phyloP scores from a whole-genome alignment of 805 yeast genomes.

The Diddensiella santjacobensis region DNA sequence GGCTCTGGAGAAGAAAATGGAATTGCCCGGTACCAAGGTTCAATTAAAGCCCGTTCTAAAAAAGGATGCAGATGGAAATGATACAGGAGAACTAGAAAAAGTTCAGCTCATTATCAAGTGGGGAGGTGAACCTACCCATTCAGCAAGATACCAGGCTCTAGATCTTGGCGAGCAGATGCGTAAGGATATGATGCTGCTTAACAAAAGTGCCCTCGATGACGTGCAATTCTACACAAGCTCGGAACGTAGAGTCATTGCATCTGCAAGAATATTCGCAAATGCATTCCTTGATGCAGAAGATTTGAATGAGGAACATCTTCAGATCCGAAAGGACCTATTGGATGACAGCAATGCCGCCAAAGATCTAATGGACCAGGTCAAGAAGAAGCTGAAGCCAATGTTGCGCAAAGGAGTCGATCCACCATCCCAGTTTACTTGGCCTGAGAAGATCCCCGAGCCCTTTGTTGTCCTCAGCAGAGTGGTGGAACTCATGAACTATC shows the following conservation, averaged over 20 bases:
- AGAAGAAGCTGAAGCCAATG: conserved; percentile 91
- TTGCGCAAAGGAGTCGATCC: conserved; percentile 94
- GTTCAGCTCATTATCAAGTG: conserved; percentile 94
- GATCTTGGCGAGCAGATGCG: conserved; percentile 96
- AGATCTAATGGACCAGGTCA: conserved; percentile 95
- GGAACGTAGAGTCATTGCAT: conserved; percentile 89
- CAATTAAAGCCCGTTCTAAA: conserved; percentile 88
- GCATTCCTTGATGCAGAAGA: conserved; percentile 70
- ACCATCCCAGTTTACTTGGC: conserved; percentile 98
- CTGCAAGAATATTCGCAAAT: conserved; percentile 83
- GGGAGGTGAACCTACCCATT: conserved; percentile 99
- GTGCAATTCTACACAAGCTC: conserved; percentile 87
- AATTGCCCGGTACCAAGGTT: conserved; percentile 93
- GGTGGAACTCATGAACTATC: conserved; percentile 92
- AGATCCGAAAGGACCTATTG: conserved; percentile 80
- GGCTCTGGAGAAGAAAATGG: conserved; percentile 84
- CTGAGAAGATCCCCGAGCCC: conserved; percentile 93
- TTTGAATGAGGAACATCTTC: conserved; percentile 72
- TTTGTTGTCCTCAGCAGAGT: conserved; percentile 90
- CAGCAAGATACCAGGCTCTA: conserved; percentile 88
- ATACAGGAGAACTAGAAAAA: conserved; percentile 64
- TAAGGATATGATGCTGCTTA: conserved; percentile 82
- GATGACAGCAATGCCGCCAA: conserved; percentile 99
- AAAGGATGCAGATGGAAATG: conserved; percentile 36
- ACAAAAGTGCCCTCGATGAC: conserved; percentile 77